Evolutionary conservation across 371 early-diverging fungal species (phyloP).

Genomic region (Blastocladiella emersonii): DNA sequence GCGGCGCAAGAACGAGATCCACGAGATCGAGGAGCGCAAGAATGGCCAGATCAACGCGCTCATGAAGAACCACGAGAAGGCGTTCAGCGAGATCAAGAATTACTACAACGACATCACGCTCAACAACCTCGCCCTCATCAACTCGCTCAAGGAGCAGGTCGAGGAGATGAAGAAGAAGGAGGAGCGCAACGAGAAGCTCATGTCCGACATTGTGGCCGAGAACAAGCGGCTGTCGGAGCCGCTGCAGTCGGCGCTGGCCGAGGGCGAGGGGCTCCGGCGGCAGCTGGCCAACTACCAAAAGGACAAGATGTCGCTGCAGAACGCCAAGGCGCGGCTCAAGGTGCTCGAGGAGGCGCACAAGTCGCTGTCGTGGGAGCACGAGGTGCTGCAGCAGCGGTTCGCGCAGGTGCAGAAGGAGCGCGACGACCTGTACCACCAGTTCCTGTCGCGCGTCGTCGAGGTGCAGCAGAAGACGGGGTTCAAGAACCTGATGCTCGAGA

Average conservation of each 20-base stretch:
- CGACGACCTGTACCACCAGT: slow-evolving; percentile 36
- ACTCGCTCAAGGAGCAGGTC: slow-evolving; percentile 46
- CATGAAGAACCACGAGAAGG: slow-evolving; percentile 46
- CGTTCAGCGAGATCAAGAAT: slow-evolving; percentile 45
- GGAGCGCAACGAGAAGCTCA: slow-evolving; percentile 42
- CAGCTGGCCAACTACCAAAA: slow-evolving; percentile 37
- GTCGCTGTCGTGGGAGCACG: slow-evolving; percentile 37
- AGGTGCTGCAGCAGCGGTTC: slow-evolving; percentile 41
- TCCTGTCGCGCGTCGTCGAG: slow-evolving; percentile 33
- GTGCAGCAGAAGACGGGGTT: slow-evolving; percentile 45
- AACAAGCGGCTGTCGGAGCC: slow-evolving; percentile 46
- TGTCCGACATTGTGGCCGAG: slow-evolving; percentile 41
- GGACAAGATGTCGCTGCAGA: slow-evolving; percentile 37
- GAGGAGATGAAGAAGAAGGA: slow-evolving; percentile 50
- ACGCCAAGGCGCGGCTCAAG: slow-evolving; percentile 34
- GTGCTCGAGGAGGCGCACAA: slow-evolving; percentile 37
- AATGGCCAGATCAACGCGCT: slow-evolving; percentile 44
- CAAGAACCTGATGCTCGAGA: slow-evolving; percentile 41
- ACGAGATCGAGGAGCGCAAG: slow-evolving; percentile 46
- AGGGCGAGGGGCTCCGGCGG: slow-evolving; percentile 33
- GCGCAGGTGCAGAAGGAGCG: slow-evolving; percentile 33
- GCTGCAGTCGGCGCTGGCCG: slow-evolving; percentile 35
- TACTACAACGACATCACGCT: slow-evolving; percentile 49
- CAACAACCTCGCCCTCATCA: slow-evolving; percentile 42
- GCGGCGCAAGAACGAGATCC: slow-evolving; percentile 42